These are phyloP conservation scores for Plasmodium yoelii DNA, from an alignment of 169 alveolate genomes.

Conservation along the genomic window DNA sequence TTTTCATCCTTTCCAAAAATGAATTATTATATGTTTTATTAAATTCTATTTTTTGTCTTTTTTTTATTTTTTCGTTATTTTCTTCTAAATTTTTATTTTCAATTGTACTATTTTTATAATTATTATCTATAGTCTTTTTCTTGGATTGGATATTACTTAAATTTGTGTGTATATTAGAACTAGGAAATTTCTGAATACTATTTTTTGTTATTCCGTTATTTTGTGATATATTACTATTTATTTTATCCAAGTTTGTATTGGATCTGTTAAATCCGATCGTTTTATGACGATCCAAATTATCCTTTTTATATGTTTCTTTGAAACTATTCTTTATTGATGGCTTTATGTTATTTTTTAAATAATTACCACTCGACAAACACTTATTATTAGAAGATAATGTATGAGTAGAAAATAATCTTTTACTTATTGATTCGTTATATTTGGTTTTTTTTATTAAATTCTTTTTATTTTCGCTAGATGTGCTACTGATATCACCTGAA, in stretches of 20 bases:
- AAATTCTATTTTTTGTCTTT: background rate
- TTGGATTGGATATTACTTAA: too few species aligned
- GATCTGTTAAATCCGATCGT: background rate
- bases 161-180: too few species aligned
- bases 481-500: too few species aligned
- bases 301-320: conserved; percentile 2
- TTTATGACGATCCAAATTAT: conserved; percentile 1
- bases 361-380: background rate
- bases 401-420: conserved; percentile 8
- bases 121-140: background rate
- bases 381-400: conserved; percentile 17
- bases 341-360: conserved; percentile 6
- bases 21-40: background rate
- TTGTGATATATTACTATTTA: background rate
- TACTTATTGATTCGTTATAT: background rate
- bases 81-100: background rate
- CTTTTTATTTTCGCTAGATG: too few species aligned
- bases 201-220: too few species aligned
- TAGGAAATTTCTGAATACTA: too few species aligned
- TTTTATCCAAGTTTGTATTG: conserved; percentile 4
- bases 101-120: background rate
- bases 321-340: conserved; percentile 24
- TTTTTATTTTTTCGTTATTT: background rate
- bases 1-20: background rate
- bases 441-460: background rate